phyloP scores from a whole-genome alignment of 768 basidiomycete genomes.

The Trametes gibbosa region DNA sequence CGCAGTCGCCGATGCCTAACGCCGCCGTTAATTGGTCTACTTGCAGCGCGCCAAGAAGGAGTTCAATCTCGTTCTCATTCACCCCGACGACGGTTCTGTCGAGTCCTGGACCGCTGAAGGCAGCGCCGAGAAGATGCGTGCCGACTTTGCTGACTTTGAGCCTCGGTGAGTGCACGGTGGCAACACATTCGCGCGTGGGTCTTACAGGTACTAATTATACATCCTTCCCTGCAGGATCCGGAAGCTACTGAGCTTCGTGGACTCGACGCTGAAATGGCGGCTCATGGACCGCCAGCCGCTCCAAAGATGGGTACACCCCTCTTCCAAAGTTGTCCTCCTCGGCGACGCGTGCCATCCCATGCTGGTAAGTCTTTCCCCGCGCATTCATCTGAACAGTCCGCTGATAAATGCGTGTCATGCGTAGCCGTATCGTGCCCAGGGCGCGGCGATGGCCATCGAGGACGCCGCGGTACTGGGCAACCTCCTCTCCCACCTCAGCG shows the following conservation, averaged over 20 bases:
- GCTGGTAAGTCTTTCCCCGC: constrained; percentile 30
- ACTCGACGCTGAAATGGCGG: constrained; percentile 41
- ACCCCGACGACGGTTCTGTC: constrained; percentile 39
- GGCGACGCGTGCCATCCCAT: constrained; percentile 45
- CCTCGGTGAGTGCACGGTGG: constrained; percentile 28
- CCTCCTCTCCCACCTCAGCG: constrained; percentile 47
- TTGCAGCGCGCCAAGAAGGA: constrained; percentile 33
- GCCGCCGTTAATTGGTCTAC: not conserved
- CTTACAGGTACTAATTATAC: not conserved
- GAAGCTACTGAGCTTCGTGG: constrained; percentile 36
- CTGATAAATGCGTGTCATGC: not conserved
- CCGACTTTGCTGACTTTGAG: constrained; percentile 41
- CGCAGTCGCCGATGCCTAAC: not conserved
- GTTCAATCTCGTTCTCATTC: constrained; percentile 37
- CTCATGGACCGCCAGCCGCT: constrained; percentile 43
- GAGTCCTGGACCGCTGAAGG: constrained; percentile 44
- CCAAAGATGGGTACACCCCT: constrained; percentile 37
- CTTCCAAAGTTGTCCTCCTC: constrained; percentile 34
- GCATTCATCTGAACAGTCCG: not conserved
- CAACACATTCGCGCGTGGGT: not conserved
- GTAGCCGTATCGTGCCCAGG: constrained; percentile 43
- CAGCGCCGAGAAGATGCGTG: constrained; percentile 42
- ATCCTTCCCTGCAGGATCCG: constrained; percentile 26
- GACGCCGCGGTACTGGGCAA: constrained; percentile 47
- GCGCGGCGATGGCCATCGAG: constrained; percentile 47